Percentiles rank a stretch among this genome's conserved stretches.
These are phyloP conservation scores for Apiospora aurea DNA, from an alignment of 2,329 filamentous ascomycete genomes.

Conservation along the genomic window DNA sequence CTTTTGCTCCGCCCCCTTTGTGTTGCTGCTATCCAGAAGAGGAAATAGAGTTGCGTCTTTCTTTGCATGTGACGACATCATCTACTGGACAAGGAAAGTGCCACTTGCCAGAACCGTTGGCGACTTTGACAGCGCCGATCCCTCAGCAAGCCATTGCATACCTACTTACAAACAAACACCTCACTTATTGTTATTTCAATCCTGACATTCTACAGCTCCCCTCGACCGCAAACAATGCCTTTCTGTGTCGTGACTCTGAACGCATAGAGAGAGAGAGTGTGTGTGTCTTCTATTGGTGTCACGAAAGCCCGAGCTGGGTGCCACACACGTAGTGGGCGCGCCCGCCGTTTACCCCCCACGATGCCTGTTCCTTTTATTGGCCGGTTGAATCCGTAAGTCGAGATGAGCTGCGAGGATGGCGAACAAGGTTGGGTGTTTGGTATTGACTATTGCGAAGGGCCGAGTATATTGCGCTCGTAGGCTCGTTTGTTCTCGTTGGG, in stretches of 20 bases:
- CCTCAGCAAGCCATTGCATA: neutral
- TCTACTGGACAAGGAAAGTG: neutral
- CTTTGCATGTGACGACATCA: slow-evolving; percentile 23
- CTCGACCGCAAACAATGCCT: slow-evolving; percentile 33
- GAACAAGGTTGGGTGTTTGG: slow-evolving; percentile 24
- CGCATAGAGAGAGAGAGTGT: neutral
- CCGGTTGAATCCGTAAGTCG: slow-evolving; percentile 47
- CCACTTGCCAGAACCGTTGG: slow-evolving; percentile 8
- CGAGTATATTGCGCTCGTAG: slow-evolving; percentile 87
- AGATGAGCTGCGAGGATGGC: slow-evolving; percentile 16
- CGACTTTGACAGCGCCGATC: slow-evolving; percentile 16
- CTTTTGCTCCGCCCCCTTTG: neutral
- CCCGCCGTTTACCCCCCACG: slow-evolving; percentile 25
- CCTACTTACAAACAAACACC: neutral
- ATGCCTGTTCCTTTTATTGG: slow-evolving; percentile 51
- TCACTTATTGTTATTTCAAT: neutral
- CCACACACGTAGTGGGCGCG: slow-evolving; percentile 19
- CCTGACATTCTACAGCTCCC: slow-evolving; percentile 27
- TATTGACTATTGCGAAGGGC: slow-evolving; percentile 54
- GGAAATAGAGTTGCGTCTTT: neutral
- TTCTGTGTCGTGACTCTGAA: slow-evolving; percentile 4
- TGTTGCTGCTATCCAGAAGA: slow-evolving; percentile 3
- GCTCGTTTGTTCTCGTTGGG: slow-evolving; percentile 82
- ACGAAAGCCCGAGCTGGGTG: neutral
- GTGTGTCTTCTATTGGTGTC: slow-evolving; percentile 3